phyloP scores from a whole-genome alignment of 495 filamentous ascomycete species.

The Aspergillus panamensis region DNA sequence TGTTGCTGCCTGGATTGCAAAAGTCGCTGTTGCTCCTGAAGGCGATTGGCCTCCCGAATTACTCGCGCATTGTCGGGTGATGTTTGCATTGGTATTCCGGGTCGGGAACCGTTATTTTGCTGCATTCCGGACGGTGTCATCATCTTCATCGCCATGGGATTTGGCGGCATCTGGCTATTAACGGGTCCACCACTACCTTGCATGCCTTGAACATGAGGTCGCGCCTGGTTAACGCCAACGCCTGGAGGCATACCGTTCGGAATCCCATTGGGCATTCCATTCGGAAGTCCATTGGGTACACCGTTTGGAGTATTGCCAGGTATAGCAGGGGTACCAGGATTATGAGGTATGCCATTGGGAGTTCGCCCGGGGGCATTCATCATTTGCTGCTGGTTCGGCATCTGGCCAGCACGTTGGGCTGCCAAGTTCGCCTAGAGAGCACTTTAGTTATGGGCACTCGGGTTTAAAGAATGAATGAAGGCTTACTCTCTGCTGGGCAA shows the following conservation, averaged over 20 bases:
- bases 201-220: conserved; percentile 42
- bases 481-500: conserved; percentile 58
- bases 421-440: conserved; percentile 33
- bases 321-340: conserved; percentile 31
- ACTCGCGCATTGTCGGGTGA: conserved; percentile 52
- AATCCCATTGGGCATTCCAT: conserved; percentile 41
- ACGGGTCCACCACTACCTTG: conserved; percentile 30
- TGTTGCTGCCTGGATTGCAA: conserved; percentile 62
- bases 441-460: conserved; percentile 18
- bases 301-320: conserved; percentile 35
- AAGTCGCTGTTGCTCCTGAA: conserved; percentile 64
- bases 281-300: conserved; percentile 37
- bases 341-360: conserved; percentile 40
- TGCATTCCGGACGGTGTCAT: conserved; percentile 73
- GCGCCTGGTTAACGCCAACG: conserved; percentile 37
- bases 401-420: conserved; percentile 44
- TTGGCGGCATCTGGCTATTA: conserved; percentile 50
- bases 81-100: conserved; percentile 55
- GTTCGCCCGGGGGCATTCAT: conserved; percentile 40
- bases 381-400: conserved; percentile 41
- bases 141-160: conserved; percentile 60
- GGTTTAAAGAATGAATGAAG: not conserved
- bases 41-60: conserved; percentile 56
- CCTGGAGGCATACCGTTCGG: conserved; percentile 38
- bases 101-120: conserved; percentile 51